Conservation (phyloP, 2,329 filamentous ascomycete species). For the Paraconiothyrium sp. region DNA sequence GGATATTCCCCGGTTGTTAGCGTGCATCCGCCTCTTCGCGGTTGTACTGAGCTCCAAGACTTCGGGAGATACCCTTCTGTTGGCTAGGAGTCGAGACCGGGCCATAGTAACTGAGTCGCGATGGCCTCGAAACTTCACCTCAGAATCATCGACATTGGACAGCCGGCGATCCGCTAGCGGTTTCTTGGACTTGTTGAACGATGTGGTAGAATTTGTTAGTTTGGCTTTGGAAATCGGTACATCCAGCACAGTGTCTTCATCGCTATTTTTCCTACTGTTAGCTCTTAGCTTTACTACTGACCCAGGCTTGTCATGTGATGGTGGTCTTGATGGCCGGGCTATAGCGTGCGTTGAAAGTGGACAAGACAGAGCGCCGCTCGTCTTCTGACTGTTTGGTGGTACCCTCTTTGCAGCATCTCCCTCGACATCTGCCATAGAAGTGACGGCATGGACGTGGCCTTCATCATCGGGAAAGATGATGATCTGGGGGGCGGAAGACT, state of each 20-base stretch:
- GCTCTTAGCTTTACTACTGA: not conserved
- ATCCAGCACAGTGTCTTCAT: slow-evolving; percentile 12
- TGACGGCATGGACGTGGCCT: slow-evolving; percentile 17
- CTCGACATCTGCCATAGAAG: slow-evolving; percentile 31
- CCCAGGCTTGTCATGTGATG: not conserved
- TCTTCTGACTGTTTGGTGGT: slow-evolving; percentile 43
- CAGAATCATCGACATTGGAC: slow-evolving; percentile 41
- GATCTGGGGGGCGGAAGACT: slow-evolving; percentile 35
- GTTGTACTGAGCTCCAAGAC: slow-evolving; percentile 34
- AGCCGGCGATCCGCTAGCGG: slow-evolving; percentile 25
- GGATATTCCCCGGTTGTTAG: slow-evolving; percentile 29
- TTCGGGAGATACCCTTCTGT: slow-evolving; percentile 29
- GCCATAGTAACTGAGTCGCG: slow-evolving; percentile 45
- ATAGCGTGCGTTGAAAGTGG: slow-evolving; percentile 33
- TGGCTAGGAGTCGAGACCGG: slow-evolving; percentile 34
- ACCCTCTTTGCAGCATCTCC: slow-evolving; percentile 24
- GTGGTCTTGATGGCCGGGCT: slow-evolving; percentile 25
- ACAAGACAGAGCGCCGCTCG: slow-evolving; percentile 33
- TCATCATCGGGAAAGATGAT: slow-evolving; percentile 42
- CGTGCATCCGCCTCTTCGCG: slow-evolving; percentile 42
- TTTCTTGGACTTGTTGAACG: slow-evolving; percentile 14
- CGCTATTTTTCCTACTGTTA: not conserved
- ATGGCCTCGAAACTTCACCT: slow-evolving; percentile 41
- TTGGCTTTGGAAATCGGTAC: slow-evolving; percentile 21
- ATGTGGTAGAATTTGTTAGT: slow-evolving; percentile 13